Conservation (phyloP, 768 basidiomycete genomes). For the Tephrocybe sp. region DNA sequence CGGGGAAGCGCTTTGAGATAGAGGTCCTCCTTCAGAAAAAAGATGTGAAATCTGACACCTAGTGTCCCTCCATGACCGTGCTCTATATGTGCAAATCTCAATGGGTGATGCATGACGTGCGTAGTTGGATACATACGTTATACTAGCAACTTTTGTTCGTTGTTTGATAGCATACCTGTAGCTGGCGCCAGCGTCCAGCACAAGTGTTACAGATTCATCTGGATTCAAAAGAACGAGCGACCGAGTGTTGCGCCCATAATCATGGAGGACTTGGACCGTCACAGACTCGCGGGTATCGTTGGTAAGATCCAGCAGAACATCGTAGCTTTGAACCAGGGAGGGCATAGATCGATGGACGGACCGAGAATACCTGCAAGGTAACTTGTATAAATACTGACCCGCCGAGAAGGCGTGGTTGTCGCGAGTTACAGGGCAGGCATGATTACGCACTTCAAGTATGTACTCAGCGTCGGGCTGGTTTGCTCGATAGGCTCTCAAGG, state of each 20-base stretch:
- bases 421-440: conserved; percentile 7
- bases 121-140: conserved; percentile 49
- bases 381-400: conserved; percentile 9
- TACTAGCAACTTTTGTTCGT: conserved; percentile 61
- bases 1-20: conserved; percentile 21
- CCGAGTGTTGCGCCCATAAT: conserved; percentile 57
- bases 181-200: conserved; percentile 65
- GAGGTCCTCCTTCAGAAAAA: conserved; percentile 38
- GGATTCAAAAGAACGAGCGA: conserved; percentile 58
- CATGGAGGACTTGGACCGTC: conserved; percentile 60
- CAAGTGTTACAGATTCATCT: conserved; percentile 59
- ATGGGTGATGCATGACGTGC: conserved; percentile 2
- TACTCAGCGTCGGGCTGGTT: conserved; percentile 4
- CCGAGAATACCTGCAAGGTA: conserved; percentile 3
- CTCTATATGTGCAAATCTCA: conserved; percentile 33
- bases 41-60: conserved; percentile 60
- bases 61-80: conserved; percentile 64
- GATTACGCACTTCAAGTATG: conserved; percentile 13
- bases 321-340: conserved; percentile 54
- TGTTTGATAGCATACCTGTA: conserved; percentile 71
- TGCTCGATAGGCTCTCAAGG: background rate
- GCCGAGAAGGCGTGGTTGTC: conserved; percentile 10
- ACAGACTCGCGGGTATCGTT: conserved; percentile 67
- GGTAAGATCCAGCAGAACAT: conserved; percentile 64
- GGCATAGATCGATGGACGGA: conserved; percentile 44